Percentiles rank a stretch among this genome's conserved stretches.
phyloP scores from a whole-genome alignment of 306 rosid species.

The Castanopsis chinensis region DNA sequence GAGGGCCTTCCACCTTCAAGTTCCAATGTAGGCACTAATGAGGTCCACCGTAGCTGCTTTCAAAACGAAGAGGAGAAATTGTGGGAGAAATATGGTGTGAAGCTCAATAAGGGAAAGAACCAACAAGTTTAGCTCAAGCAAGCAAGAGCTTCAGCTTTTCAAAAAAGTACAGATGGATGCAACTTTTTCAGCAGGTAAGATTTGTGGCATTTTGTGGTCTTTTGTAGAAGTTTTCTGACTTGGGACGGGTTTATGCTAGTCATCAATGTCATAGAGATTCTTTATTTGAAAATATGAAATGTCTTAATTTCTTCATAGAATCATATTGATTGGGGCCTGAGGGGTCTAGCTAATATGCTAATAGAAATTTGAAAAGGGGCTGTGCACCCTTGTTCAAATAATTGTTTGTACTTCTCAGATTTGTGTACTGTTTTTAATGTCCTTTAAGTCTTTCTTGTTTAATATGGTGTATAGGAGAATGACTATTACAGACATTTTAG shows the following conservation, averaged over 20 bases:
- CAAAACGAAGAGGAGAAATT: slow-evolving; percentile 30
- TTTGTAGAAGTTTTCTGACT: background rate
- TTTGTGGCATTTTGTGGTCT: background rate
- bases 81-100: slow-evolving; percentile 35
- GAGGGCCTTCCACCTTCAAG: slow-evolving; percentile 43
- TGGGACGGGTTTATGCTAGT: background rate
- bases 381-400: background rate
- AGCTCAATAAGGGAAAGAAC: slow-evolving; percentile 10
- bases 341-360: background rate
- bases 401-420: background rate
- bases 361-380: background rate
- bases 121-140: slow-evolving; percentile 15
- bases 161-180: background rate
- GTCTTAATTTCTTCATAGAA: background rate
- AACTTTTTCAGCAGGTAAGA: background rate
- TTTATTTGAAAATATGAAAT: background rate
- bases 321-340: background rate
- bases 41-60: slow-evolving; percentile 26
- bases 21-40: slow-evolving; percentile 11
- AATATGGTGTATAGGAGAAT: too few species aligned
- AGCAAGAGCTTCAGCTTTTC: background rate
- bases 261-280: background rate
- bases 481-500: too few species aligned
- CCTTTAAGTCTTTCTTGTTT: too few species aligned
- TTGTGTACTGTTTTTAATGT: background rate